A percentile compares a stretch with the other conserved stretches of the same genome.
Evolutionary conservation across 2,329 filamentous ascomycete genomes (phyloP).

Genomic region (Fonsecaea pedrosoi): DNA sequence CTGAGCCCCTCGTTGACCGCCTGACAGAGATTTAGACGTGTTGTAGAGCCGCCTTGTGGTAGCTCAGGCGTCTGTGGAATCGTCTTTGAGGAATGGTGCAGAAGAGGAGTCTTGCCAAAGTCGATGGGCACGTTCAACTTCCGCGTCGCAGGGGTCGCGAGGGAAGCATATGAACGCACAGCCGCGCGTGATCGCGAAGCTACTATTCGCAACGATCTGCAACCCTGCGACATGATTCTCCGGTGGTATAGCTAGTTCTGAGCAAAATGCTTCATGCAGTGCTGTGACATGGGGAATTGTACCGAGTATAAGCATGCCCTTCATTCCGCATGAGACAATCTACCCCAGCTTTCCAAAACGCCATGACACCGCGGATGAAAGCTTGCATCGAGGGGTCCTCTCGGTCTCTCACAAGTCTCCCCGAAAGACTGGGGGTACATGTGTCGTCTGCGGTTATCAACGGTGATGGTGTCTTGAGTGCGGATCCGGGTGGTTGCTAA

Average conservation of each 20-base stretch:
- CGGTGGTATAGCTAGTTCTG: neutral
- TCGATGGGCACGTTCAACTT: slow-evolving; percentile 19
- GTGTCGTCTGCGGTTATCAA: neutral
- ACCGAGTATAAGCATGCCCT: neutral
- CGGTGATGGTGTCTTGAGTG: neutral
- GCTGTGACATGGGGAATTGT: neutral
- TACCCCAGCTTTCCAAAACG: neutral
- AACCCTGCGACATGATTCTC: neutral
- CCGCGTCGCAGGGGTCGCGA: neutral
- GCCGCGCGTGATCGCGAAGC: neutral
- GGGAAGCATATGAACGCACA: slow-evolving; percentile 4
- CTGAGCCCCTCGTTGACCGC: slow-evolving; percentile 89
- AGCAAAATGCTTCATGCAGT: neutral
- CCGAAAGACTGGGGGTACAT: neutral
- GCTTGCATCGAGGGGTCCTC: neutral
- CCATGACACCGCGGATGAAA: neutral
- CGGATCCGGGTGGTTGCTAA: neutral
- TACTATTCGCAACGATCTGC: neutral
- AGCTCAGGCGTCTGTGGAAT: slow-evolving; percentile 3
- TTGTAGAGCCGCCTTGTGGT: neutral
- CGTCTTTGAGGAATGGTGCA: slow-evolving; percentile 6
- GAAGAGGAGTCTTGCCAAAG: slow-evolving; percentile 16
- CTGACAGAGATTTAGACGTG: slow-evolving; percentile 80
- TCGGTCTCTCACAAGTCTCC: slow-evolving; percentile 3
- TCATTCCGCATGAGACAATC: neutral